Base-by-base conservation (phyloP, 1,284 basidiomycete genomes). In the Hemileia vastatrix region DNA sequence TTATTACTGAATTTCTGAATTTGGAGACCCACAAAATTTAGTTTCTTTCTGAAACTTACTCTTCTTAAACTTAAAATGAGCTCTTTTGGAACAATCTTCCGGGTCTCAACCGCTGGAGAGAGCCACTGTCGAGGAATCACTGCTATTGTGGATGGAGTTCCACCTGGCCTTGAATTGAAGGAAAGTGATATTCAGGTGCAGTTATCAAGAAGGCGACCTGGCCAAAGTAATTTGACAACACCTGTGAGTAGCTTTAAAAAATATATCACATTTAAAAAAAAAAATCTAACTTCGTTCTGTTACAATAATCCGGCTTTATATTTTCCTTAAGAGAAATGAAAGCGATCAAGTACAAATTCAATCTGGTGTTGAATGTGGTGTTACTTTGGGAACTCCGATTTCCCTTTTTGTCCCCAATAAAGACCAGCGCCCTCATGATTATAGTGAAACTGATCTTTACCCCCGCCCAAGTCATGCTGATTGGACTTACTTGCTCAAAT, bases 381-480 rank as follows among this genome's bases (percentile, higher is more conserved):
- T 96, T 27, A 98, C 95, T 1, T 84, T 99, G 40, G 95, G 95
- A 58, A 98, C 95, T 23, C 95, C 95, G 24, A 95, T 99, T 71
- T 91, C 86, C 4, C 84, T 99, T 52, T 81, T 97, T 62, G 92
- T 99, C 40, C 90, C 86, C 74, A 99, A 99, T 78, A 92, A 97
- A 79, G 95, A 99, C 77, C 95, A 99, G 75, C 83, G 95, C 49
- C 95, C 95, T 19, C 87, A 97, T 76, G 95, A 99, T 78, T 99
- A 99, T 79, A 87, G 91, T 70, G 60, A 63, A 45, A 95, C 97
- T 80, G 98, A 94, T 0, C 45, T 63, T 63, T 98, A 91, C 80
- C 95, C 95, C 44, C 86, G 95, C 31, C 95, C 95, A 18, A 91
- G 88, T 69, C 95, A 99, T 75, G 95, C 95, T 55, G 95, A 99